Base-by-base conservation (phyloP, 2,329 filamentous ascomycete genomes). In the Chaetothyriales sp. region DNA sequence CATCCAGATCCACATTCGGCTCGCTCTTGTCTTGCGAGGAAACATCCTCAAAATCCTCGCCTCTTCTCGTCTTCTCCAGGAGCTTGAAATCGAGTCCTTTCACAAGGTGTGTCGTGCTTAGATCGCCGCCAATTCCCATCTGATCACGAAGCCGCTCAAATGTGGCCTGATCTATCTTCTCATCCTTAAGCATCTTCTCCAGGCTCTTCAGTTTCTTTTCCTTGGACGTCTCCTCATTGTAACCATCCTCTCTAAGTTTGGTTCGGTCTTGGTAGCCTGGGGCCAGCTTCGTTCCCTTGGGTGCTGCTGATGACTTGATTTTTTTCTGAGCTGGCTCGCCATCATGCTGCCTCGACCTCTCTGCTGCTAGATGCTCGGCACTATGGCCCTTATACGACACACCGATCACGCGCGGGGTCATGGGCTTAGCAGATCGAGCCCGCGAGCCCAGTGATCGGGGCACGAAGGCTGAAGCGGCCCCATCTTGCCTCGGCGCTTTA, bases 21-120 rank as follows among this genome's bases (percentile, higher is more conserved):
- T 43, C 54, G 12, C 57, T 64, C 3, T 59, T 59, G 45, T 65
- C 65, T 5, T 57, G 55, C 1, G 61, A 63, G 5, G 60, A 50
- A 28, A 55, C 61, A 9, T 61, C 59, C n/a, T 59, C 60, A 1
- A 64, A 61, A 65, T 89, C 71, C 53, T 73, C 72, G 1, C 72
- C 72, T n/a, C 64, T 66, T 49, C 65, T 67, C 0, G 69, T 64
- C 47, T 68, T 61, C 56, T 63, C 59, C 55, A 74, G 70, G 10
- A 96, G 71, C 65, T 84, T 84, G 64, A 87, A 84, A 67, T 98
- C 92, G 47, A 98, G 68, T 0, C 92, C 92, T 64, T 95, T 96
- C 46, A 96, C 83, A 57, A 95, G 68, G 72, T 95, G 87, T 12
- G 88, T 94, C 59, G 80, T 86, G 12, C 72, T 72, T 19, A 89